phyloP scores from a whole-genome alignment of 192 early-diverging fungal genomes.

The Mortierella hygrophila region DNA sequence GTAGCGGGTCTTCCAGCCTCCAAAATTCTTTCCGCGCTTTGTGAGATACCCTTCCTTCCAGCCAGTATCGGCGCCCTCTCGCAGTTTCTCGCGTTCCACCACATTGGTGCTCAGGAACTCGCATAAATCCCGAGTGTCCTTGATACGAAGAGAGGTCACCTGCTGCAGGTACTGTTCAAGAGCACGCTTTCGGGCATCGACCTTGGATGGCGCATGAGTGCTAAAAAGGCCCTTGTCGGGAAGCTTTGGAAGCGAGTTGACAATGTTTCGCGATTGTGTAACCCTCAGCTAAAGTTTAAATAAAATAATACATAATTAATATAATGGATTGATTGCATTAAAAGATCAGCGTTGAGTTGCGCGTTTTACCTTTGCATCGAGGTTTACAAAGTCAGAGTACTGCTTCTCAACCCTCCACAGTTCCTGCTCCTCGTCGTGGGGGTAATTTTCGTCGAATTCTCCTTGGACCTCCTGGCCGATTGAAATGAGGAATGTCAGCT shows the following conservation, averaged over 20 bases:
- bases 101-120: constrained; percentile 86
- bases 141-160: constrained; percentile 70
- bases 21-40: constrained; percentile 97
- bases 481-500: constrained; percentile 71
- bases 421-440: constrained; percentile 65
- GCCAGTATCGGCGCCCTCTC: constrained; percentile 57
- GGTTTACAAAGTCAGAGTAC: constrained; percentile 86
- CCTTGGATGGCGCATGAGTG: constrained; percentile 86
- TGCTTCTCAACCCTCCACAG: constrained; percentile 91
- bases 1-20: constrained; percentile 95
- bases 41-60: constrained; percentile 90
- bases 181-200: constrained; percentile 88
- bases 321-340: not conserved
- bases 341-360: not conserved
- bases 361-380: constrained; percentile 79
- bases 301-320: not conserved
- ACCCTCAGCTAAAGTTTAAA: constrained; percentile 43
- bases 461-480: constrained; percentile 59
- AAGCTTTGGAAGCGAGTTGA: constrained; percentile 75
- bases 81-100: constrained; percentile 57
- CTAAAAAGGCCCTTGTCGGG: constrained; percentile 91
- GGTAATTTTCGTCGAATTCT: constrained; percentile 34
- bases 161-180: constrained; percentile 89
- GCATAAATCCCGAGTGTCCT: constrained; percentile 74
- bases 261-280: constrained; percentile 54